Evolutionary conservation across 208 protist species (phyloP).

Genomic region (Trypanosomatidae sp.): DNA sequence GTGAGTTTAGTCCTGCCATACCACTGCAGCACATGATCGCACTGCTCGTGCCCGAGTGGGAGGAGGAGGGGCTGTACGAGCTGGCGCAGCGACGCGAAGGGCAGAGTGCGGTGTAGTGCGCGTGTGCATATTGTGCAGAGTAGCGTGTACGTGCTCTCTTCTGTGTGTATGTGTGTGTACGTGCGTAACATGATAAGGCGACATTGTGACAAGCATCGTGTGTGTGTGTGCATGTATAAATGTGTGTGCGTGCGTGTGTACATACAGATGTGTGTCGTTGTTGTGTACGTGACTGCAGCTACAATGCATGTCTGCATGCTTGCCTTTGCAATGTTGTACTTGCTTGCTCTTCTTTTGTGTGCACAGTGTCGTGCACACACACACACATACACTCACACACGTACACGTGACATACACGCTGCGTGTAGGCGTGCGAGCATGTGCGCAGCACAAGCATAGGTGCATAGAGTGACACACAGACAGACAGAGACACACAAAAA

Average conservation of each 20-base stretch:
- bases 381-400: no score
- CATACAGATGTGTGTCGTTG: neutral
- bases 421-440: no score
- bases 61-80: constrained; percentile 37
- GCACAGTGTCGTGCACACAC: no score
- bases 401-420: no score
- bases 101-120: neutral
- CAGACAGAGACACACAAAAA: no score
- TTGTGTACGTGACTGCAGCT: neutral
- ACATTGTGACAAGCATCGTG: neutral
- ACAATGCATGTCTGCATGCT: no score
- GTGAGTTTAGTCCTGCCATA: constrained; percentile 27
- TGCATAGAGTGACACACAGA: no score
- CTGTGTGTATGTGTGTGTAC: neutral
- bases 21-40: constrained; percentile 58
- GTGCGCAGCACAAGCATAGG: no score
- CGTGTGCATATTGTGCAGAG: neutral
- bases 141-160: neutral
- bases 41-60: constrained; percentile 55
- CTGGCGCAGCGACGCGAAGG: constrained; percentile 8
- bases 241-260: no score
- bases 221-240: no score
- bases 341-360: no score
- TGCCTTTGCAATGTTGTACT: no score
- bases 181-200: neutral